Percentiles rank a stretch among this genome's conserved stretches.
These are phyloP conservation scores for Candida verbasci DNA, from an alignment of 805 yeast genomes.

Conservation along the genomic window DNA sequence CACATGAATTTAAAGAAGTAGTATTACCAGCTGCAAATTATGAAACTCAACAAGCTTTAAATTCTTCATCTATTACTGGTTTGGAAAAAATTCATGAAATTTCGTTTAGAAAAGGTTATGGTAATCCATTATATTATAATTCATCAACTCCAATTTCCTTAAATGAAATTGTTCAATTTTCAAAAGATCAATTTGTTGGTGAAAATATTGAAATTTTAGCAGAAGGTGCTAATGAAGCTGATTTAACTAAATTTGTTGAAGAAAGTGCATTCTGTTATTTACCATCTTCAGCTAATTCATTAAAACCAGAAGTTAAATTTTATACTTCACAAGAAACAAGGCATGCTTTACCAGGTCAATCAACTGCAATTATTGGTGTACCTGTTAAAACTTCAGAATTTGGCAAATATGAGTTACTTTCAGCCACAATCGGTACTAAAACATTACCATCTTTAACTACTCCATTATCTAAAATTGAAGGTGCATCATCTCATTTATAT, in stretches of 20 bases:
- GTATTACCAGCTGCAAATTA: constrained; percentile 74
- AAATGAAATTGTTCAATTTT: constrained; percentile 65
- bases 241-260: constrained; percentile 61
- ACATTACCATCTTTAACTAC: constrained; percentile 55
- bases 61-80: constrained; percentile 55
- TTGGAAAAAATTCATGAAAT: constrained; percentile 74
- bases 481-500: constrained; percentile 51
- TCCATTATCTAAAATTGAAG: constrained; percentile 44
- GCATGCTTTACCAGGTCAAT: constrained; percentile 58
- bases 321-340: constrained; percentile 67
- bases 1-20: constrained; percentile 78
- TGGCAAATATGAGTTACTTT: constrained; percentile 64
- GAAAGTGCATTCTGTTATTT: constrained; percentile 63
- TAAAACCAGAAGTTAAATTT: constrained; percentile 32
- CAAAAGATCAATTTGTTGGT: constrained; percentile 62
- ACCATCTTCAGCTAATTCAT: constrained; percentile 42
- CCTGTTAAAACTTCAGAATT: constrained; percentile 66
- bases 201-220: constrained; percentile 70
- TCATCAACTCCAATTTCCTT: constrained; percentile 51
- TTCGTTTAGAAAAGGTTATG: constrained; percentile 84
- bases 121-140: constrained; percentile 75
- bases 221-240: constrained; percentile 68
- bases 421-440: constrained; percentile 59
- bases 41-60: constrained; percentile 52
- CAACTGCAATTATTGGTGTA: constrained; percentile 76